A percentile compares a stretch with the other conserved stretches of the same genome.
phyloP scores from a whole-genome alignment of 192 early-diverging fungal species.

The Entomortierella lignicola region DNA sequence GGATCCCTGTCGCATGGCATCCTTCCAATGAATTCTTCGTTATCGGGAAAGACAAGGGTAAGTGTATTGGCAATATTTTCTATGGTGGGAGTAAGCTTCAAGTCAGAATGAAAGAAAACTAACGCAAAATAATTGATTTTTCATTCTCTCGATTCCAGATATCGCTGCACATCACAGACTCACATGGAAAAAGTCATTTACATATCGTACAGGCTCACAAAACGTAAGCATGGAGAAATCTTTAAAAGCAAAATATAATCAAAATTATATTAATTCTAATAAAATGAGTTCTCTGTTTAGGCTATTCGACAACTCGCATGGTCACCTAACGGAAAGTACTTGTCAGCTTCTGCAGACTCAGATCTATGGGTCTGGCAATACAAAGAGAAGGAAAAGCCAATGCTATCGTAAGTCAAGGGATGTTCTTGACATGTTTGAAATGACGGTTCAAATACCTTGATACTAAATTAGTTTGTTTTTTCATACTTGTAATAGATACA shows the following conservation, averaged over 20 bases:
- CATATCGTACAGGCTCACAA: slow-evolving; percentile 22
- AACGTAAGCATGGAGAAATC: slow-evolving; percentile 12
- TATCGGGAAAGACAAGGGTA: slow-evolving; percentile 47
- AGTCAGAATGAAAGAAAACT: neutral
- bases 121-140: neutral
- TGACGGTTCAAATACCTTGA: no score
- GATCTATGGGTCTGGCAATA: slow-evolving; percentile 77
- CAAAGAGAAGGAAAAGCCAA: slow-evolving; percentile 57
- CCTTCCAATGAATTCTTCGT: slow-evolving; percentile 41
- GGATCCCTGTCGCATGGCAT: slow-evolving; percentile 43
- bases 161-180: slow-evolving; percentile 32
- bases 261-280: neutral
- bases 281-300: slow-evolving; percentile 8
- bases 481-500: slow-evolving; percentile 22
- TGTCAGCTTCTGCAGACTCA: slow-evolving; percentile 62
- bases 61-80: neutral
- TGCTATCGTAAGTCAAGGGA: slow-evolving; percentile 10
- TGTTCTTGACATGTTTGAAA: no score
- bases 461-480: neutral
- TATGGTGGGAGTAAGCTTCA: no score
- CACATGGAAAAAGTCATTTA: slow-evolving; percentile 49
- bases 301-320: slow-evolving; percentile 63
- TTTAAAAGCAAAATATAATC: neutral
- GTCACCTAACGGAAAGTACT: slow-evolving; percentile 73
- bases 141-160: slow-evolving; percentile 7